Evolutionary conservation across 2,329 filamentous ascomycete genomes (phyloP), one percentile per base, ranked within the genome.

Genomic region (Neopestalotiopsis sp.): DNA sequence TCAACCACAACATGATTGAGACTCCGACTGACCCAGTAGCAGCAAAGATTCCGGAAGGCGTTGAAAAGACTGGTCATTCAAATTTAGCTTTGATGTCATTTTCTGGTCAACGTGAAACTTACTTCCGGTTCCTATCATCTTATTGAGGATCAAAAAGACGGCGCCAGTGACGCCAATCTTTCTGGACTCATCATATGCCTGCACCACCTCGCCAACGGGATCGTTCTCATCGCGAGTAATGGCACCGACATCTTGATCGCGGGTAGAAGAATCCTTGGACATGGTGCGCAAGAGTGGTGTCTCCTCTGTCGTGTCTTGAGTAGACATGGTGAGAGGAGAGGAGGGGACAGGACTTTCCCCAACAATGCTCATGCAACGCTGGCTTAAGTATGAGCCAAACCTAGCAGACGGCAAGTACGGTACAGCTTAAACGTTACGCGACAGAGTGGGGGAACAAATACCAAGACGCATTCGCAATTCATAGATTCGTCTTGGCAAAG

Each of bases 111-210:
- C 2, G 12, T 42, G 6, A 63, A 14, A 79, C 84, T 74, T 75
- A 88, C 86, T 87, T 73, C 86, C 87, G 1, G 87, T 88, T 12
- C 87, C 86, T 53, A 89, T 87, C 85, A 89, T 88, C 74, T 87
- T 88, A 69, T 89, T 89, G 20, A 88, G 71, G 53, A 89, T 88
- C 53, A 89, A 71, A 67, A 88, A 88, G 0, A 86, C 83, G 5
- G 86, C 83, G 2, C 86, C 86, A 0, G 82, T 84, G 34, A 88
- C 77, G 0, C 86, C 87, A 24, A 89, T 84, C 76, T 87, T 87
- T 9, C 82, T 77, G 63, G 75, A 76, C 5, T 78, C 75, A n/a
- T 74, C 73, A 38, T 75, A 75, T 13, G 72, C 74, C 68, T 77
- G 74, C 10, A 78, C 67, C 10, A 68, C 70, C 30, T 75, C 69